These are phyloP conservation scores for Eucalyptus sp. DNA, from an alignment of 345 rosid genomes.

Conservation along the genomic window DNA sequence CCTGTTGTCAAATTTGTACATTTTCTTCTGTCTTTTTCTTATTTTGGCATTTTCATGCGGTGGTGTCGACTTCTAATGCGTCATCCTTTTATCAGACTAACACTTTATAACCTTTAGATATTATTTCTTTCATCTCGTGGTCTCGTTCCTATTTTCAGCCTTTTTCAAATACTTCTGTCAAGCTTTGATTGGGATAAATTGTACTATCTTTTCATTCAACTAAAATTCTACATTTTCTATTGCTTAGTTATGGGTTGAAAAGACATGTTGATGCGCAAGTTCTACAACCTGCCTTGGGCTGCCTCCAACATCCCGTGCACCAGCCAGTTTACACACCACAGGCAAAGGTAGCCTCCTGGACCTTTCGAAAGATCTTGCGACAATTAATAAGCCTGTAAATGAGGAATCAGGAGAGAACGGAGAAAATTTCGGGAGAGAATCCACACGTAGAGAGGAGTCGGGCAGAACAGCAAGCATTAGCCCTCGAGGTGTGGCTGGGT, in stretches of 20 bases:
- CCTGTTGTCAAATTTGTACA: neutral
- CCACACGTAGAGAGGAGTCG: too few species aligned
- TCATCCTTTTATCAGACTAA: neutral
- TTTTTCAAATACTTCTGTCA: neutral
- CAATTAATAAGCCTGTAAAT: too few species aligned
- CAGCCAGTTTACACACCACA: too few species aligned
- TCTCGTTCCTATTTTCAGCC: neutral
- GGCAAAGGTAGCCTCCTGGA: too few species aligned
- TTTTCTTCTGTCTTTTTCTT: neutral
- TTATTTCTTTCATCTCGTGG: neutral
- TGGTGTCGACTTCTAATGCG: neutral
- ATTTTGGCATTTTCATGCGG: neutral
- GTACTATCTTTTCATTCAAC: neutral
- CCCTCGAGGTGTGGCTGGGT: too few species aligned
- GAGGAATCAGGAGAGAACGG: too few species aligned
- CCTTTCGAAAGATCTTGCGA: too few species aligned
- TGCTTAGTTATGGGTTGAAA: too few species aligned
- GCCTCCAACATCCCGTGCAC: too few species aligned
- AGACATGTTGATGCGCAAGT: neutral
- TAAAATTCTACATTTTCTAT: too few species aligned
- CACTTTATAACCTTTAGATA: neutral
- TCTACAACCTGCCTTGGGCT: neutral
- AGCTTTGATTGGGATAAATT: neutral
- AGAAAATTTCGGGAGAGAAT: too few species aligned
- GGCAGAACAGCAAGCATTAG: too few species aligned